phyloP scores from a whole-genome alignment of 192 early-diverging fungal genomes.

The Coemansia sp. region DNA sequence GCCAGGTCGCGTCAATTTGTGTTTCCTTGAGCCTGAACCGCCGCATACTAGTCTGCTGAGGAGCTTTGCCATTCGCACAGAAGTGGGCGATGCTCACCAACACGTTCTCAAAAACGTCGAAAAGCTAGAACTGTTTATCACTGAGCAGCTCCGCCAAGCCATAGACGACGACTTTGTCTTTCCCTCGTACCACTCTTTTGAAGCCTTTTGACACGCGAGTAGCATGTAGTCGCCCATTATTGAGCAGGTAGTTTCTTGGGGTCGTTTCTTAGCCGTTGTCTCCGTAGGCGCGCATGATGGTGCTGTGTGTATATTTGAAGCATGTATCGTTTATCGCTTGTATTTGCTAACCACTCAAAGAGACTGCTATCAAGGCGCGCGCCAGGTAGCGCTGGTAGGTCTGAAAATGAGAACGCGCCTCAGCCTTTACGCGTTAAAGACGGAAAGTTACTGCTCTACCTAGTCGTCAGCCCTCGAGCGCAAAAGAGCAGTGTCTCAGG shows the following conservation, averaged over 20 bases:
- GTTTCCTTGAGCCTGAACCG: constrained; percentile 61
- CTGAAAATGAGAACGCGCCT: neutral
- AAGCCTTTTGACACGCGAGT: constrained; percentile 11
- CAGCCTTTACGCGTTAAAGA: constrained; percentile 1
- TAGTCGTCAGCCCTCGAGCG: constrained; percentile 15
- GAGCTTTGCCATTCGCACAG: constrained; percentile 35
- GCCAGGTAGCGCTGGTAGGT: neutral
- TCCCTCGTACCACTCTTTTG: constrained; percentile 69
- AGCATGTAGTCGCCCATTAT: neutral
- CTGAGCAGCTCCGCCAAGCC: constrained; percentile 71
- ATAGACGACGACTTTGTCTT: constrained; percentile 79
- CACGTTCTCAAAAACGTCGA: constrained; percentile 79
- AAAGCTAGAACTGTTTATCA: constrained; percentile 76
- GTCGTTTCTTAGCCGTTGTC: neutral
- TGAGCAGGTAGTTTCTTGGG: neutral
- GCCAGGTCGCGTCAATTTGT: constrained; percentile 63
- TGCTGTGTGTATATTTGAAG: neutral
- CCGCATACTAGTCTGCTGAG: constrained; percentile 35
- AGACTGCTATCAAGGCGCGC: neutral
- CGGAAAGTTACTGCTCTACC: neutral
- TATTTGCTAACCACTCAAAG: neutral
- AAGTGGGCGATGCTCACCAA: constrained; percentile 42
- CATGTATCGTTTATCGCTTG: neutral
- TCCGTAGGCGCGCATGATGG: neutral
- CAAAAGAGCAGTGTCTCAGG: constrained; percentile 1